Evolutionary conservation across 495 filamentous ascomycete species (phyloP), one percentile per base, ranked within the genome.

Genomic region (Tuber brumale): DNA sequence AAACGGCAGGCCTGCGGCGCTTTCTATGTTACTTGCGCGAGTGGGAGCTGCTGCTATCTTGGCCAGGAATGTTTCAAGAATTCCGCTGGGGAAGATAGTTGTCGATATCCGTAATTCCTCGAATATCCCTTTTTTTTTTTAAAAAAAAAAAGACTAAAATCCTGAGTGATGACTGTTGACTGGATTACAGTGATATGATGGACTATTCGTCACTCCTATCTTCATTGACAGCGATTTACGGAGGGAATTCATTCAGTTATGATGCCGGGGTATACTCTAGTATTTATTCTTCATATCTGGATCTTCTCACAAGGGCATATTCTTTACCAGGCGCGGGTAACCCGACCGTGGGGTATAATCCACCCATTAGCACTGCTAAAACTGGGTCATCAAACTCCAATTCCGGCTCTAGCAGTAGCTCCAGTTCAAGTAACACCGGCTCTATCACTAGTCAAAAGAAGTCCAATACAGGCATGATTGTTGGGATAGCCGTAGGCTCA

Each of bases 381-480:
- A 18, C 12, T 14, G 57, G 57, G 12, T 16, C 57, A 4, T 19
- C 57, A 14, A 27, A 5, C 18, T 35, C 35, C 74, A 51, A 57
- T 48, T n/a, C n/a, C 27, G 73, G 43, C 23, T 46, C 46, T 35
- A 41, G 21, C 7, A 57, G 14, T 18, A n/a, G 66, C 37, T 45
- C 21, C 19, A 69, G 23, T 16, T 37, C 43, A 6, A 27, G 12
- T 16, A 9, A 21, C n/a, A 51, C 75, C 39, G 5, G 0, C 73
- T 61, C 69, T 10, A 14, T 21, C 27, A 69, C 43, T 27, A 51
- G 41, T 3, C 10, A 77, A 46, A 72, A 72, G 44, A 69, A 71
- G 18, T 39, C 77, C 3, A 79, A 80, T 21, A 61, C 31, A 21
- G 78, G 78, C 19, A 42, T 79, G 71, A 80, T 80, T 19, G 77